phyloP scores from a whole-genome alignment of 2,329 filamentous ascomycete genomes.

The Scytalidium lignicola region DNA sequence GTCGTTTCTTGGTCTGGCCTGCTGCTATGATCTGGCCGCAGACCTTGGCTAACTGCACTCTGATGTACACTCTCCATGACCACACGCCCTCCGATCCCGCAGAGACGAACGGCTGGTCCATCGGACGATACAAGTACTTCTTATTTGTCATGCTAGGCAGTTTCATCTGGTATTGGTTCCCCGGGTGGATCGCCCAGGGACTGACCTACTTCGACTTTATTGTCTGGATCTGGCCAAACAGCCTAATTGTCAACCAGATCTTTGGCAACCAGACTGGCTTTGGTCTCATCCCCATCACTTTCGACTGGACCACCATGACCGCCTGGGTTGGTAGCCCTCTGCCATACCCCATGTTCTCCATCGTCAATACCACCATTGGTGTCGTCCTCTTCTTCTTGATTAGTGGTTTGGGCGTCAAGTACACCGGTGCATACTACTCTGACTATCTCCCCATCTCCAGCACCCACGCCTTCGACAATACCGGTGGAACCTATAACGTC shows the following conservation, averaged over 20 bases:
- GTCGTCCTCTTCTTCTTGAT: conserved; percentile 57
- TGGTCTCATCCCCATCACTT: conserved; percentile 65
- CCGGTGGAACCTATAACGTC: conserved; percentile 54
- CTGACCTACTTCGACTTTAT: conserved; percentile 61
- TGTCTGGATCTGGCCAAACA: conserved; percentile 68
- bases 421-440: conserved; percentile 57
- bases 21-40: conserved; percentile 62
- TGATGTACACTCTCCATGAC: conserved; percentile 57
- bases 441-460: conserved; percentile 59
- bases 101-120: conserved; percentile 37
- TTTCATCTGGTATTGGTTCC: conserved; percentile 50
- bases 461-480: conserved; percentile 60
- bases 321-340: conserved; percentile 18
- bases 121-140: conserved; percentile 42
- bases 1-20: conserved; percentile 53
- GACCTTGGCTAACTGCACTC: conserved; percentile 43
- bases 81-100: conserved; percentile 46
- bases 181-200: conserved; percentile 44
- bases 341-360: conserved; percentile 39
- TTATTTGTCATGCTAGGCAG: conserved; percentile 35
- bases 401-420: conserved; percentile 56
- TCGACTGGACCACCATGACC: conserved; percentile 69
- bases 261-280: conserved; percentile 64
- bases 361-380: conserved; percentile 49
- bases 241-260: conserved; percentile 63